Percentiles rank a stretch among this genome's conserved stretches.
phyloP scores from a whole-genome alignment of 768 basidiomycete genomes.

The Lactifluus pinguis region DNA sequence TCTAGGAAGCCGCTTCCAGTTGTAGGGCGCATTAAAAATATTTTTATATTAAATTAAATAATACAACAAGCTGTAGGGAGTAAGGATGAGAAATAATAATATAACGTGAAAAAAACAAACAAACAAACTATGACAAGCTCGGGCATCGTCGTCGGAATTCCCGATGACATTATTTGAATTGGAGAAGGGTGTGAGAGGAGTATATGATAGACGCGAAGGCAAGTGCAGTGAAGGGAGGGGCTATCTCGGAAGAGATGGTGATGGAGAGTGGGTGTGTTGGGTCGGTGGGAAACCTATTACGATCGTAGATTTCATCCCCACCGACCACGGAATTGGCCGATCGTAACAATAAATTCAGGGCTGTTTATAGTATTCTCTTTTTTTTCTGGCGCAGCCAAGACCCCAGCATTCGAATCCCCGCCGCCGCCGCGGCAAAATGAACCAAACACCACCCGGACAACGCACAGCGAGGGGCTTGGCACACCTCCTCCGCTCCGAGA shows the following conservation, averaged over 20 bases:
- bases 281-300: not conserved
- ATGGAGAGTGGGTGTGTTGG: not conserved
- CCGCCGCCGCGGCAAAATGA: not conserved
- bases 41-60: not conserved
- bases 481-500: too few species aligned
- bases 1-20: not conserved
- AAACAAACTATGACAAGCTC: not conserved
- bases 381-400: not conserved
- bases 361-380: not conserved
- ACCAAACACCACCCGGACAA: too few species aligned
- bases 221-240: not conserved
- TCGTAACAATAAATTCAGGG: constrained; percentile 14
- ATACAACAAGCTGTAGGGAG: not conserved
- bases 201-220: not conserved
- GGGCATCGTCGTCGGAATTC: not conserved
- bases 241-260: not conserved
- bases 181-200: not conserved
- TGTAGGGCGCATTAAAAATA: not conserved
- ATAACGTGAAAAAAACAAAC: not conserved
- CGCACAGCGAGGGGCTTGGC: too few species aligned
- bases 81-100: not conserved
- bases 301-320: constrained; percentile 1
- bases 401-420: not conserved
- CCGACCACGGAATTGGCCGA: constrained; percentile 6
- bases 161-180: not conserved